Conservation (phyloP, 2,329 filamentous ascomycete genomes). For the Verticillium klebahnii region DNA sequence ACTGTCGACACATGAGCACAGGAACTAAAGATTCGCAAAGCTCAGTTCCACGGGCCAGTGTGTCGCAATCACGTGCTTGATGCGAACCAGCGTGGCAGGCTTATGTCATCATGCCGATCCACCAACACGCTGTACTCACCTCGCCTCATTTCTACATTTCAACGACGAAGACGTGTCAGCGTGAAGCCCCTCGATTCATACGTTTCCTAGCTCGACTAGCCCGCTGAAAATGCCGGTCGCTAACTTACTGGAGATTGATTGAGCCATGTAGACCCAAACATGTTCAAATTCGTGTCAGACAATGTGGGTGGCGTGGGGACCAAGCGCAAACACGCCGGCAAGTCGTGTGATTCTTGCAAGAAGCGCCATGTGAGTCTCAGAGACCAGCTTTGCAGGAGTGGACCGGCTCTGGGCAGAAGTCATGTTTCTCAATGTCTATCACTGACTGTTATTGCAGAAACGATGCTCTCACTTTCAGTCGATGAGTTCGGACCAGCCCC, state of each 20-base stretch:
- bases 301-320: conserved; percentile 21
- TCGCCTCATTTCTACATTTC: too few relatives aligned
- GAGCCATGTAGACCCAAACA: not conserved
- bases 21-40: too few relatives aligned
- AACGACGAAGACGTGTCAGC: too few relatives aligned
- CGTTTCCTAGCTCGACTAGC: too few relatives aligned
- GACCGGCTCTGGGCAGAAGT: not conserved
- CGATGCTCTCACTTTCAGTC: not conserved
- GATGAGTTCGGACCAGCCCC: not conserved
- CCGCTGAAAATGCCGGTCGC: not conserved
- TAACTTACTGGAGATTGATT: not conserved
- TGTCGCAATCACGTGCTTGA: too few relatives aligned
- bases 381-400: not conserved
- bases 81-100: too few relatives aligned
- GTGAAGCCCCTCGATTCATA: too few relatives aligned
- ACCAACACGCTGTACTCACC: too few relatives aligned
- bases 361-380: conserved; percentile 11
- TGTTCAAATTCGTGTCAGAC: conserved; percentile 21
- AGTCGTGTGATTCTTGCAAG: conserved; percentile 10
- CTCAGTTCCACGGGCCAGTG: too few relatives aligned
- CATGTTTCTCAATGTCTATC: not conserved
- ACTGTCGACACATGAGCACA: too few relatives aligned
- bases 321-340: conserved; percentile 12
- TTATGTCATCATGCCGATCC: too few relatives aligned
- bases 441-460: not conserved